phyloP scores from a whole-genome alignment of 1,284 basidiomycete species.

The Ustilago cynodontis region DNA sequence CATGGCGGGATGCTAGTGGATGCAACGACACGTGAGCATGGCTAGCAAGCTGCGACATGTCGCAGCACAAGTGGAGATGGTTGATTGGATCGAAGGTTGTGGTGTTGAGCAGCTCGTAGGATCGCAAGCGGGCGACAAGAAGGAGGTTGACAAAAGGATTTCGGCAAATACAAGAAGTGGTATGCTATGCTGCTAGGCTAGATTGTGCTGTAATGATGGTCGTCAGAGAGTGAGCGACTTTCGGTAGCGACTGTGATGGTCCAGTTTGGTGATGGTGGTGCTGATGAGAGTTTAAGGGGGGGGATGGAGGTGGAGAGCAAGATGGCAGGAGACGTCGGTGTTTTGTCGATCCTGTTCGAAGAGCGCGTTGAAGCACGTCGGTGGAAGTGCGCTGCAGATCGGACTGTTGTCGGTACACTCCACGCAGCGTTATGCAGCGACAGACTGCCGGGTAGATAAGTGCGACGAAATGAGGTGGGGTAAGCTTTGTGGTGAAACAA shows the following conservation, averaged over 20 bases:
- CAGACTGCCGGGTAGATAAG: background rate
- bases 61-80: slow-evolving; percentile 9
- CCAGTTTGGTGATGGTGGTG: background rate
- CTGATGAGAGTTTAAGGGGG: background rate
- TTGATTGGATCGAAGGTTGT: background rate
- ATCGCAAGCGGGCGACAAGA: background rate
- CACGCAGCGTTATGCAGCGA: background rate
- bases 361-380: background rate
- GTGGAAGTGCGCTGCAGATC: background rate
- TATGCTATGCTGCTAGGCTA: background rate
- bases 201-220: background rate
- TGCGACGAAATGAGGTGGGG: background rate
- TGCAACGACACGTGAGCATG: slow-evolving; percentile 60
- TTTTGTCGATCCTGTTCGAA: background rate
- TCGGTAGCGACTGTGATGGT: background rate
- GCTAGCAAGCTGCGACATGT: slow-evolving; percentile 38
- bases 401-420: background rate
- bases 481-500: background rate
- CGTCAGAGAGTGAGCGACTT: background rate
- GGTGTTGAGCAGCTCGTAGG: background rate
- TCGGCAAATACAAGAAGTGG: background rate
- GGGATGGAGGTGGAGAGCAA: background rate
- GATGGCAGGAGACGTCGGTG: background rate
- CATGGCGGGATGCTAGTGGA: slow-evolving; percentile 58
- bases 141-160: background rate